Conservation (phyloP, 495 filamentous ascomycete species). For the Opeltia flavorubescens region DNA sequence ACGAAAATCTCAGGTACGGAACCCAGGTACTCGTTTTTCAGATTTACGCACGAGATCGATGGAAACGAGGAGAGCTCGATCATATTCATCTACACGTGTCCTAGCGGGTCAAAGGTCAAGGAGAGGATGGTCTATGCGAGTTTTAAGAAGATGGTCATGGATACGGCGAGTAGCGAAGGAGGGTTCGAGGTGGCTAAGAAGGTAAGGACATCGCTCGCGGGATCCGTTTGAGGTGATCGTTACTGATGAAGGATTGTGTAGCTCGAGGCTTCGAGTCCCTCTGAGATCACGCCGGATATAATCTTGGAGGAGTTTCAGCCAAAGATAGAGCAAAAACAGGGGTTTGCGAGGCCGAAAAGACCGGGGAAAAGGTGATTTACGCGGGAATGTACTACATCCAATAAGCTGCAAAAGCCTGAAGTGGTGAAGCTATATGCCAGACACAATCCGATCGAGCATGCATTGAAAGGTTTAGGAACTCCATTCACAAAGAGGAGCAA, state of each 20-base stretch:
- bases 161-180: slow-evolving; percentile 50
- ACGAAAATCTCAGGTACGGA: slow-evolving; percentile 60
- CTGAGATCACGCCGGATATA: slow-evolving; percentile 59
- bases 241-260: slow-evolving; percentile 17
- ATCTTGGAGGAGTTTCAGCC: slow-evolving; percentile 68
- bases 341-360: slow-evolving; percentile 80
- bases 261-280: slow-evolving; percentile 55
- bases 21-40: slow-evolving; percentile 85
- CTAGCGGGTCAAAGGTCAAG: slow-evolving; percentile 64
- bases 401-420: no score
- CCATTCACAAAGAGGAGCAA: neutral
- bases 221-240: slow-evolving; percentile 1
- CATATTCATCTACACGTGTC: slow-evolving; percentile 92
- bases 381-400: neutral
- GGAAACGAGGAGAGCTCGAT: slow-evolving; percentile 37
- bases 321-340: slow-evolving; percentile 50
- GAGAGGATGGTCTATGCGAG: slow-evolving; percentile 92
- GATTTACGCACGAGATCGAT: slow-evolving; percentile 41
- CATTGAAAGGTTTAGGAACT: no score
- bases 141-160: slow-evolving; percentile 57
- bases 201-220: slow-evolving; percentile 22
- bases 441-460: no score
- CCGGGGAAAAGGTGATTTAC: slow-evolving; percentile 39
- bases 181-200: slow-evolving; percentile 66
- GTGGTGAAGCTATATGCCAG: neutral